phyloP scores from a whole-genome alignment of 805 yeast species.

The Schwanniomyces pseudopolymorphus region DNA sequence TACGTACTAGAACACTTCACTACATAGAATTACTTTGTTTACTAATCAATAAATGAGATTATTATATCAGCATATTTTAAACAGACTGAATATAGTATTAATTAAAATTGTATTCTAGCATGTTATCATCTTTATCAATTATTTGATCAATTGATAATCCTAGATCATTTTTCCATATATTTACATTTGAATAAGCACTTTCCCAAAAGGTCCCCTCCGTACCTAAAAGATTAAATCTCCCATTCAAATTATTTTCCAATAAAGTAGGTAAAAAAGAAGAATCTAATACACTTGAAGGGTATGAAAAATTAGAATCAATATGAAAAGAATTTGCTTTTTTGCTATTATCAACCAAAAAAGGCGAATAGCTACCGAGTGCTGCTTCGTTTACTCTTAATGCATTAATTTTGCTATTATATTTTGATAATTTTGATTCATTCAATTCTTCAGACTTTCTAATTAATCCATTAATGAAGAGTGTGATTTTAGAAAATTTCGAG shows the following conservation, averaged over 20 bases:
- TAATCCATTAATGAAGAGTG: too few relatives aligned
- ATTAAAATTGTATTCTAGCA: too few relatives aligned
- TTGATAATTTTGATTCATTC: not conserved
- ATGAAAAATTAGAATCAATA: too few relatives aligned
- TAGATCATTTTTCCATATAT: not conserved
- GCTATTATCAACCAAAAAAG: too few relatives aligned
- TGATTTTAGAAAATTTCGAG: not conserved
- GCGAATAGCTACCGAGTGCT: not conserved
- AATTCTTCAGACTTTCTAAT: not conserved
- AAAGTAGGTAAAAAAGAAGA: conserved; percentile 1
- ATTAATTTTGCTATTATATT: too few relatives aligned
- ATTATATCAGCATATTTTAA: too few relatives aligned
- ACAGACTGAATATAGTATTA: too few relatives aligned
- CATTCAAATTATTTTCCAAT: not conserved
- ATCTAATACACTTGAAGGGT: not conserved
- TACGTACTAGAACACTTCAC: conserved; percentile 1
- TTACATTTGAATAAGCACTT: conserved; percentile 2
- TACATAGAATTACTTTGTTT: too few relatives aligned
- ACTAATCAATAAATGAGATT: too few relatives aligned
- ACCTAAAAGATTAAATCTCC: not conserved
- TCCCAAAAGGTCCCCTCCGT: conserved; percentile 3
- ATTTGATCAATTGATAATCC: not conserved
- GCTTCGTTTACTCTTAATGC: too few relatives aligned
- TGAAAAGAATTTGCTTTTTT: too few relatives aligned
- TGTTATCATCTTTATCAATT: not conserved